Base-by-base conservation (phyloP, 108 stramenopile genomes). In the Conticribra guillardii region DNA sequence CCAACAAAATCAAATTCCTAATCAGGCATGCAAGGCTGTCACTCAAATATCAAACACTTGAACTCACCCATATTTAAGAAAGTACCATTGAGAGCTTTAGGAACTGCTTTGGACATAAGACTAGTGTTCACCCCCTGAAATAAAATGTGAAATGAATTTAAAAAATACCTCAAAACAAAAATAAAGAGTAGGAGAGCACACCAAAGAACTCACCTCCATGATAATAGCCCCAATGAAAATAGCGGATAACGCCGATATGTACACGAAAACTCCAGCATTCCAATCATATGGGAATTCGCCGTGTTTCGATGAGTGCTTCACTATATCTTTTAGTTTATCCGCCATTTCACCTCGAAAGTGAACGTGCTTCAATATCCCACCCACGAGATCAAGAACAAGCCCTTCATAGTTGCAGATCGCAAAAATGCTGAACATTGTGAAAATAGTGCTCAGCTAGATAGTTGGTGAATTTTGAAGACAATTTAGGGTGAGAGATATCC, bases 91-190 rank as follows among this genome's bases (percentile, higher is more conserved):
- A 81, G 33, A 22, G 79, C 73, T n/a, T 60, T 46, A 2, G 92
- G 92, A 15, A 81, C 76, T 22, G 84, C 64, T 69, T 94, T 94
- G 17, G 86, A 86, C 69, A 91, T 84, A 7, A 94, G 59, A 16
- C 84, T 83, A 29, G 86, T 82, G 27, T 89, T 72, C 32, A 87
- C 82, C 14, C 84, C 73, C 60, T 73, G 21, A n/a, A 24, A 49
- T n/a, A 23, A 52, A 31, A 47, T 14, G 45, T 14, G 33, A 4
- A 3, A 49, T 47, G 27, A 18, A 52, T 15, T 63, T 37, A 16
- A 45, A 37, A 17, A 11, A 54, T 32, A 0, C 24, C n/a, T 51
- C 21, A 33, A 26, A 63, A 32, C 21, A 46, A 21, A 30, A 27
- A 0, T 3, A 34, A 23, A 9, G 16, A 32, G 3, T 50, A 3